These are phyloP conservation scores for Plasmodium gonderi DNA, from an alignment of 169 alveolate species.

Conservation along the genomic window DNA sequence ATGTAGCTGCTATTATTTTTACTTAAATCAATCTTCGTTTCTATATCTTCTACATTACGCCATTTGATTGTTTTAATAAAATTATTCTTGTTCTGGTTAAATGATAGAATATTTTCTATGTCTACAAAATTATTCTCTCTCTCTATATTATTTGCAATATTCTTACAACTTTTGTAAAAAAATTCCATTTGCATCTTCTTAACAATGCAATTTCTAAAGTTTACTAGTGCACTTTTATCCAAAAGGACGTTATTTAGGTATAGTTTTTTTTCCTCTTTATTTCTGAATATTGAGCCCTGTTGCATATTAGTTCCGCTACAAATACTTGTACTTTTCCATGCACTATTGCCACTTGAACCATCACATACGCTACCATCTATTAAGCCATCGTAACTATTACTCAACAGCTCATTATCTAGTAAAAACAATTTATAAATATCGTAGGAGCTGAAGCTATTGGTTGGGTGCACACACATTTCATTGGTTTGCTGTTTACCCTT, in stretches of 20 bases:
- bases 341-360: not conserved
- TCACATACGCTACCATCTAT: not conserved
- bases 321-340: not conserved
- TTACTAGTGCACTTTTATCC: not conserved
- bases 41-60: not conserved
- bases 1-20: not conserved
- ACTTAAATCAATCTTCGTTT: not conserved
- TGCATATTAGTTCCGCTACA: not conserved
- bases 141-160: not conserved
- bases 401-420: not conserved
- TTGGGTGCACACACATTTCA: not conserved
- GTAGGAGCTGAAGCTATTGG: slow-evolving; percentile 16
- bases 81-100: not conserved
- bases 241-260: not conserved
- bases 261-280: slow-evolving; percentile 5
- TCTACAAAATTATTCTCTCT: not conserved
- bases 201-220: slow-evolving; percentile 15
- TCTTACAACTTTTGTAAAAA: slow-evolving; percentile 1
- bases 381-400: too few relatives aligned
- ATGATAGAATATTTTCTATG: slow-evolving; percentile 14
- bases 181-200: slow-evolving; percentile 39
- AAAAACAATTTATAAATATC: slow-evolving; percentile 46
- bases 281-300: not conserved
- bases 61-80: not conserved
- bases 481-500: not conserved